phyloP scores from a whole-genome alignment of 208 protist species.

The Wallacemonas rigidus region DNA sequence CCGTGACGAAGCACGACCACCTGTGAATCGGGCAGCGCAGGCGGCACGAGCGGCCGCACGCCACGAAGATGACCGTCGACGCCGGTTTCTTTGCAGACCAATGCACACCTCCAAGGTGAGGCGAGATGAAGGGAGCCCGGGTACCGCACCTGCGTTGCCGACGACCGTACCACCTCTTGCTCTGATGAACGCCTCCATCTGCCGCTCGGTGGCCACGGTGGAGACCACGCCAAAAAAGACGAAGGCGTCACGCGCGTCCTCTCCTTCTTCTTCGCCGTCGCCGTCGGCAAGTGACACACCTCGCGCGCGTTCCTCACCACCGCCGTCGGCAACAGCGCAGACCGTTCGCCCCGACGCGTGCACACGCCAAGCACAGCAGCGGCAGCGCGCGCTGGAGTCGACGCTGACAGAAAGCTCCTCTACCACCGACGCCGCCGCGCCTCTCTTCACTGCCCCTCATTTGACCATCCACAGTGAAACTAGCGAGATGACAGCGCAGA shows the following conservation, averaged over 20 bases:
- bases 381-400: neutral
- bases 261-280: neutral
- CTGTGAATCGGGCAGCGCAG: slow-evolving; percentile 5
- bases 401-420: neutral
- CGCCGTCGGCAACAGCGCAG: slow-evolving; percentile 4
- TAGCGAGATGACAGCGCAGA: neutral
- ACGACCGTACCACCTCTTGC: neutral
- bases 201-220: no score
- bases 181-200: neutral
- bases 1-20: neutral
- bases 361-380: neutral
- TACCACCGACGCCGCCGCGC: no score
- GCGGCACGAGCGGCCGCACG: neutral
- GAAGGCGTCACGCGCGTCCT: neutral
- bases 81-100: neutral
- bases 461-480: neutral
- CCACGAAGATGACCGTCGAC: slow-evolving; percentile 1
- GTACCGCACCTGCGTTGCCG: no score
- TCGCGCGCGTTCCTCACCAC: neutral
- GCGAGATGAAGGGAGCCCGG: no score
- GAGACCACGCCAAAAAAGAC: neutral
- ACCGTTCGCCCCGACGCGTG: neutral
- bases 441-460: neutral
- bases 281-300: neutral
- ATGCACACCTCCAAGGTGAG: neutral